Evolutionary conservation across 1,284 basidiomycete genomes (phyloP).

Genomic region (Heterobasidion irregulare): DNA sequence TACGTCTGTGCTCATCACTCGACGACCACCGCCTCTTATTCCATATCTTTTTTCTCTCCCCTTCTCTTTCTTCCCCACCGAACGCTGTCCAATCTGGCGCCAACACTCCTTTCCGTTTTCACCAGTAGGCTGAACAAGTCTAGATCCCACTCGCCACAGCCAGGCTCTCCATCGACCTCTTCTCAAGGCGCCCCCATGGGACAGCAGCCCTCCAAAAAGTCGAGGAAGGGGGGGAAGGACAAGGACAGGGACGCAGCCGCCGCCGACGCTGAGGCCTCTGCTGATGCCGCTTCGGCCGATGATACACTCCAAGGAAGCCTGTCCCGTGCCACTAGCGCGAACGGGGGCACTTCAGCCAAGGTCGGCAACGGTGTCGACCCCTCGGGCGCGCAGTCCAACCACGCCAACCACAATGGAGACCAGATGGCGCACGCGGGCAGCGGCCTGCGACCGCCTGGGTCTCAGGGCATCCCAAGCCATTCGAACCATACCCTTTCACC

Average conservation of each 20-base stretch:
- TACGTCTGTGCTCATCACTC: background rate
- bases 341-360: slow-evolving; percentile 7
- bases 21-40: background rate
- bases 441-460: slow-evolving; percentile 22
- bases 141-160: slow-evolving; percentile 61
- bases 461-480: slow-evolving; percentile 28
- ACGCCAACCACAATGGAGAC: slow-evolving; percentile 37
- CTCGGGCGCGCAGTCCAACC: slow-evolving; percentile 17
- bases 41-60: background rate
- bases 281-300: slow-evolving; percentile 19
- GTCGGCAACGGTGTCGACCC: slow-evolving; percentile 13
- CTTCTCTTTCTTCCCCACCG: slow-evolving; percentile 4
- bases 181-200: slow-evolving; percentile 50
- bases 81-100: slow-evolving; percentile 55
- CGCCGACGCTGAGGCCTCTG: slow-evolving; percentile 21
- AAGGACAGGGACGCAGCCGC: slow-evolving; percentile 45
- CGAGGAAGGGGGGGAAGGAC: slow-evolving; percentile 60
- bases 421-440: slow-evolving; percentile 21
- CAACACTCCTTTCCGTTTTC: slow-evolving; percentile 68
- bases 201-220: slow-evolving; percentile 74
- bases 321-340: slow-evolving; percentile 32
- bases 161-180: slow-evolving; percentile 25
- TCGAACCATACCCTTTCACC: slow-evolving; percentile 26
- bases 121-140: slow-evolving; percentile 62
- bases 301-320: slow-evolving; percentile 30